Evolutionary conservation across 352 stramenopile genomes (phyloP), one percentile per base, ranked within the genome.

Genomic region (Halophytophthora polymorphica): DNA sequence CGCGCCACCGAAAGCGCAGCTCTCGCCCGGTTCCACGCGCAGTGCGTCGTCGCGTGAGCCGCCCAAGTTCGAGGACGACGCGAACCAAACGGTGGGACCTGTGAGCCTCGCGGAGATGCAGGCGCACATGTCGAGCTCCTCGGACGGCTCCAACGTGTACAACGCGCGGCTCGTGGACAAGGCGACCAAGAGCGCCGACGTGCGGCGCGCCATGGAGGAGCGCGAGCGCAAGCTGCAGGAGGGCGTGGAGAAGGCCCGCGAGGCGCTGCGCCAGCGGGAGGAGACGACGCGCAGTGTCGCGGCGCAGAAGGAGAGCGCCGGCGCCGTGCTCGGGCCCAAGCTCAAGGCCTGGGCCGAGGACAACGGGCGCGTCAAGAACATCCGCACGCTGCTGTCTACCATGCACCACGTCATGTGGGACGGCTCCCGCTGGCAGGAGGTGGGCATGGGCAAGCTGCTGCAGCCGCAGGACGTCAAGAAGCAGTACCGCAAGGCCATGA

Each of bases 351-450:
- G 83, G 83, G 83, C 83, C 2, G 81, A 93, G 38, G 83, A 93
- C 61, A 92, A 92, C 47, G 83, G 83, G n/a, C 81, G 79, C 18
- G 73, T 88, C 33, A 95, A 95, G 66, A 96, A 96, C 54, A 92
- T 97, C 50, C 83, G 89, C 45, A 96, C 85, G 46, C 64, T 97
- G 45, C 67, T 97, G 21, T 93, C 78, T 31, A 97, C 86, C 39
- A 95, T 97, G 88, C 88, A 97, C 57, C 72, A 76, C 25, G 84
- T 97, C 22, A 90, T 97, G 73, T 97, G 89, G 89, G 76, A 93
- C 19, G 84, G 80, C 54, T 87, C 71, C 53, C 88, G 90, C 46
- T 97, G 89, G 89, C 68, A 64, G 14, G 83, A 93, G 50, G 78
- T 95, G 15, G 91, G 90, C 66, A 93, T 97, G 84, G 88, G 80